phyloP scores from a whole-genome alignment of 176 grass and related monocot genomes.

The Carex parvula region DNA sequence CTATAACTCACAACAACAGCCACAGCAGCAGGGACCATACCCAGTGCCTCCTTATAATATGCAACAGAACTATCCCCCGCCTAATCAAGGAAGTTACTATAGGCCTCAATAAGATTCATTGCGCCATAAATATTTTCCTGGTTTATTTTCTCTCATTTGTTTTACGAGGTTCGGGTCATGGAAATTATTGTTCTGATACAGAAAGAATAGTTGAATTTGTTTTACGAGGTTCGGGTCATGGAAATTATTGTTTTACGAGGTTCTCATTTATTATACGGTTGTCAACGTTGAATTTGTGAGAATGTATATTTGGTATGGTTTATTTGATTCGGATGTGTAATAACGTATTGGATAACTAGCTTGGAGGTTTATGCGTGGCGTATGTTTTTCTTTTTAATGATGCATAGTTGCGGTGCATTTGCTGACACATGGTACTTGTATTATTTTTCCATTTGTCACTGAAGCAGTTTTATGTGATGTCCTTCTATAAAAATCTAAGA shows the following conservation, averaged over 20 bases:
- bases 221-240: too few relatives aligned
- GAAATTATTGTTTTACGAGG: too few relatives aligned
- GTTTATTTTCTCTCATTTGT: conserved; percentile 21
- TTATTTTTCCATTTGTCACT: background rate
- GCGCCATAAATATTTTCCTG: background rate
- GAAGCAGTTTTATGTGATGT: background rate
- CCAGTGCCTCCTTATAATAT: conserved; percentile 56
- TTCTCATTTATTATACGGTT: conserved; percentile 31
- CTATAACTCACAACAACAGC: conserved; percentile 63
- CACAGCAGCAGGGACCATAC: conserved; percentile 52
- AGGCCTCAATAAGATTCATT: conserved; percentile 50
- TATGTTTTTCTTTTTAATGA: background rate
- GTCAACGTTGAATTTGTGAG: conserved; percentile 11
- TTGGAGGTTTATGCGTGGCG: background rate
- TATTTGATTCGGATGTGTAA: conserved; percentile 30
- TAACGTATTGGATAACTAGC: conserved; percentile 32
- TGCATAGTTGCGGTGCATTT: background rate
- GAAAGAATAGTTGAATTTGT: conserved; percentile 21
- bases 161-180: background rate
- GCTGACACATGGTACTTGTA: background rate
- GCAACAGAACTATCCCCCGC: conserved; percentile 47
- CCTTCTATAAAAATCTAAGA: background rate
- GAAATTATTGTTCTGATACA: conserved; percentile 20
- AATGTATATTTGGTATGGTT: conserved; percentile 38
- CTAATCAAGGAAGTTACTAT: conserved; percentile 68